A percentile compares a stretch with the other conserved stretches of the same genome.
phyloP scores from a whole-genome alignment of 163 green algal species.

The Chloroidium sp. region DNA sequence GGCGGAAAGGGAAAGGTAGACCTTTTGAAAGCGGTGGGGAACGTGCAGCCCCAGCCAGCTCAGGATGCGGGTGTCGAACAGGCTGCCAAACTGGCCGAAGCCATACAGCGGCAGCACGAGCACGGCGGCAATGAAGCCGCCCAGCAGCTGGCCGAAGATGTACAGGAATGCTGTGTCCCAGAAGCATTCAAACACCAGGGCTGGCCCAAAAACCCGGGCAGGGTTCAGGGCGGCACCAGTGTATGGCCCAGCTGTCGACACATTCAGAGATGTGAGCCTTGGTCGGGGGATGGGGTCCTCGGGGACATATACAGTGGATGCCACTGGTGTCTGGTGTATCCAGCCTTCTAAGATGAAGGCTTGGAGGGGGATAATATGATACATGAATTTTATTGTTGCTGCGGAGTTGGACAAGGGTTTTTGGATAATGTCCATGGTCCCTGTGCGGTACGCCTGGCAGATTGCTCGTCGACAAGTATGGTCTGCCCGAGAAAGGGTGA shows the following conservation, averaged over 20 bases:
- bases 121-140: constrained; percentile 34
- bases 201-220: constrained; percentile 61
- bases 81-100: constrained; percentile 23
- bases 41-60: constrained; percentile 9
- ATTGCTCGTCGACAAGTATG: too few relatives aligned
- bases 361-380: too few relatives aligned
- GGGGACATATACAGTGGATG: too few relatives aligned
- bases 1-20: background rate
- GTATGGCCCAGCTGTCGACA: constrained; percentile 48
- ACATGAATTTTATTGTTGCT: too few relatives aligned
- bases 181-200: constrained; percentile 32
- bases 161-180: constrained; percentile 46
- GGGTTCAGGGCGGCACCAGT: constrained; percentile 67
- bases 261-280: too few relatives aligned
- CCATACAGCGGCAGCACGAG: constrained; percentile 62
- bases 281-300: too few relatives aligned
- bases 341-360: too few relatives aligned
- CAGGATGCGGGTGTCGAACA: constrained; percentile 22
- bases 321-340: too few relatives aligned
- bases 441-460: too few relatives aligned
- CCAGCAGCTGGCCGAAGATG: constrained; percentile 55
- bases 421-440: too few relatives aligned
- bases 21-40: background rate
- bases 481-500: too few relatives aligned
- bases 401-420: too few relatives aligned